These are phyloP conservation scores for Aspergillus hortae DNA, from an alignment of 2,329 filamentous ascomycete species.

Conservation along the genomic window DNA sequence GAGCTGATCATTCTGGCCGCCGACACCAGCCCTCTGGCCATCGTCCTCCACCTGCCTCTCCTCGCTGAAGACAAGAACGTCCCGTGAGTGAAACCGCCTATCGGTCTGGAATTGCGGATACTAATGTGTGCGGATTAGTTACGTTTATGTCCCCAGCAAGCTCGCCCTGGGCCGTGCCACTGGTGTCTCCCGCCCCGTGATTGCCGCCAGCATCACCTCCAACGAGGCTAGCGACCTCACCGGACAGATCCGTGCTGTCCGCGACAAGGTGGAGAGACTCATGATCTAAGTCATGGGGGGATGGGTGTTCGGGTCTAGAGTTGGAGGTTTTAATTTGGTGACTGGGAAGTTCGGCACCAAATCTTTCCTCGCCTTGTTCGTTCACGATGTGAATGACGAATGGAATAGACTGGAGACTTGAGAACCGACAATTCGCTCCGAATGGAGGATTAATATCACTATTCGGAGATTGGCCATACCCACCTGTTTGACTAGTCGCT, in stretches of 20 bases:
- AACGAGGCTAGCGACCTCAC: conserved; percentile 88
- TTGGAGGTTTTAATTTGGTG: no score
- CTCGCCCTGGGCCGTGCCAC: conserved; percentile 83
- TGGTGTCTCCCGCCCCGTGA: conserved; percentile 84
- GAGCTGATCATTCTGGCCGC: conserved; percentile 88
- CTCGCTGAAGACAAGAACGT: conserved; percentile 75
- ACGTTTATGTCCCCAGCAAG: conserved; percentile 71
- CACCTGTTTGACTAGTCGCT: no score
- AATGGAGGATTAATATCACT: no score
- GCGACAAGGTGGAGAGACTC: conserved; percentile 93
- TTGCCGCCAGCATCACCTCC: conserved; percentile 82
- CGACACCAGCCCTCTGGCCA: conserved; percentile 82
- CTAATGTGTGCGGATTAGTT: background rate
- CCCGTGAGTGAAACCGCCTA: conserved; percentile 46
- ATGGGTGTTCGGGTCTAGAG: background rate
- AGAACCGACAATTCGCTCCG: no score
- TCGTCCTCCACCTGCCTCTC: conserved; percentile 83
- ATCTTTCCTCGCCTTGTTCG: no score
- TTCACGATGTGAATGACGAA: no score
- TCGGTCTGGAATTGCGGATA: background rate
- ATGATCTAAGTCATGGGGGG: conserved; percentile 65
- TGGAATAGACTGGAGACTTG: no score
- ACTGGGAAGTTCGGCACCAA: no score
- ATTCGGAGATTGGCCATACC: no score
- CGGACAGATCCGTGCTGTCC: conserved; percentile 80